Conservation (phyloP, 148 eudicot genomes). For the Suaeda aralocaspica region DNA sequence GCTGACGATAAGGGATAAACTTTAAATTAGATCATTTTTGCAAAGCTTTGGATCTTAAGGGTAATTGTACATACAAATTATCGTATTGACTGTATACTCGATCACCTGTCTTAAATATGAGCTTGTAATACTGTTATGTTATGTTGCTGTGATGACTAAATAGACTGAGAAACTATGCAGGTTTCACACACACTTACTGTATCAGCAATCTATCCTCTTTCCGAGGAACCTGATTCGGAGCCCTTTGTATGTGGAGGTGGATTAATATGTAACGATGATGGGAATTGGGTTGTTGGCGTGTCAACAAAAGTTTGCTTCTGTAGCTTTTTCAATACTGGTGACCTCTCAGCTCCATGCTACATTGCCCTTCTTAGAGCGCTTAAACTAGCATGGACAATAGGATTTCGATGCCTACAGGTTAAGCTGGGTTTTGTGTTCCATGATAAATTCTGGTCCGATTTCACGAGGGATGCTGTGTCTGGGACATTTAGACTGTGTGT, state of each 20-base stretch:
- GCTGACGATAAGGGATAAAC: too few species aligned
- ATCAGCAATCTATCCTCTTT: neutral
- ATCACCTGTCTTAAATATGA: too few species aligned
- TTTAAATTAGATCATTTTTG: too few species aligned
- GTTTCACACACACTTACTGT: slow-evolving; percentile 6
- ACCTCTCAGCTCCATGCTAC: neutral
- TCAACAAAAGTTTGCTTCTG: neutral
- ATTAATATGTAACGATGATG: neutral
- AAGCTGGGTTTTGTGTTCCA: slow-evolving; percentile 7
- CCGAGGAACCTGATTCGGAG: neutral
- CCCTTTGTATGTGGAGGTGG: neutral
- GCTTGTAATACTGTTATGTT: too few species aligned
- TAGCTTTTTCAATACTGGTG: neutral
- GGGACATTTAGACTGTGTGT: neutral
- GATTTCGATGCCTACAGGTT: slow-evolving; percentile 12
- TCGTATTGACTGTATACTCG: too few species aligned
- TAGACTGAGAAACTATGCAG: too few species aligned
- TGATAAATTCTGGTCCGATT: neutral
- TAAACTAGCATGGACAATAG: slow-evolving; percentile 12
- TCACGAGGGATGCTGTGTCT: neutral
- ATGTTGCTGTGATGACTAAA: too few species aligned
- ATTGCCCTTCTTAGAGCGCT: slow-evolving; percentile 11
- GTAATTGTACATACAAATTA: too few species aligned
- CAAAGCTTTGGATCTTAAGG: too few species aligned
- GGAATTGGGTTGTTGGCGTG: slow-evolving; percentile 4